Conservation (phyloP, 176 grass and related monocot species). For the Pontederia crassipes region DNA sequence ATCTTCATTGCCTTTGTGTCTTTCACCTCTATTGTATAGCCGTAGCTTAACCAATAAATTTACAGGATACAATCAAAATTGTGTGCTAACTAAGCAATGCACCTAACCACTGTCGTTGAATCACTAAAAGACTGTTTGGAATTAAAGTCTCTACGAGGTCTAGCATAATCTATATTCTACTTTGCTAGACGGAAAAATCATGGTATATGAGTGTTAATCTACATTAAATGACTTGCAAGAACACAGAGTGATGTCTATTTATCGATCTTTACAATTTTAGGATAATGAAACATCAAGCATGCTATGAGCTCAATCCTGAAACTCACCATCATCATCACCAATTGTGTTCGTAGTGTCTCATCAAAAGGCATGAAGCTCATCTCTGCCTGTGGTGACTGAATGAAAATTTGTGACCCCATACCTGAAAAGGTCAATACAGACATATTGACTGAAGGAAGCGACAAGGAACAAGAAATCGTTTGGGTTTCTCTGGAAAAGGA, state of each 20-base stretch:
- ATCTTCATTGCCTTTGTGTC: not conserved
- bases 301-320: too few species aligned
- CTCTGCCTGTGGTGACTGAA: not conserved
- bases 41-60: slow-evolving; percentile 3
- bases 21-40: not conserved
- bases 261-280: too few species aligned
- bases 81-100: not conserved
- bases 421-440: not conserved
- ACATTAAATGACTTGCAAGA: too few species aligned
- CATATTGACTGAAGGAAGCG: not conserved
- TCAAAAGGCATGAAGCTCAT: not conserved
- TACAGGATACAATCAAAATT: slow-evolving; percentile 11
- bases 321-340: not conserved
- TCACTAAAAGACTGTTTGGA: not conserved
- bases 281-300: too few species aligned
- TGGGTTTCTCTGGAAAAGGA: not conserved
- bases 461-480: not conserved
- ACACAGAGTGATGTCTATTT: too few species aligned
- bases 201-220: too few species aligned
- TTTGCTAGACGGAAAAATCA: too few species aligned
- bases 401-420: slow-evolving; percentile 1
- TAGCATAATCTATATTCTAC: not conserved
- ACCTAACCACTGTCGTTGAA: not conserved
- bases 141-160: not conserved
- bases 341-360: not conserved